Conservation (phyloP, 2,329 filamentous ascomycete species). For the Pestalotiopsis sp. region DNA sequence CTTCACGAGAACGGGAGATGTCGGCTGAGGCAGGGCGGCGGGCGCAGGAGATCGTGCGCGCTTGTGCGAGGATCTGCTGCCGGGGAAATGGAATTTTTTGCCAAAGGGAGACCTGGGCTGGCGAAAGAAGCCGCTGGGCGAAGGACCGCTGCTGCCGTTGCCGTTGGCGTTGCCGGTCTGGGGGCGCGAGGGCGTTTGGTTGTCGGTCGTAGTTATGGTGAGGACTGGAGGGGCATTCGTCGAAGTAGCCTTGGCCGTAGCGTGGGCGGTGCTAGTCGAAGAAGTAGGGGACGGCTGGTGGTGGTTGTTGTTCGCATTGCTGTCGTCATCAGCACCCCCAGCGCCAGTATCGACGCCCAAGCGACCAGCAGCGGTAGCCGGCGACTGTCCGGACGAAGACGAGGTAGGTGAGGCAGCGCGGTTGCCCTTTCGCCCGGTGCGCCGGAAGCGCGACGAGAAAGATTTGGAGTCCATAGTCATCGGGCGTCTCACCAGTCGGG, state of each 20-base stretch:
- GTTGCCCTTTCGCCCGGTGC: constrained; percentile 20
- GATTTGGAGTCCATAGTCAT: constrained; percentile 25
- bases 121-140: constrained; percentile 15
- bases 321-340: neutral
- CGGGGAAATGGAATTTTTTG: constrained; percentile 42
- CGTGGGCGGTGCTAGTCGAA: neutral
- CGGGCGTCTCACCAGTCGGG: constrained; percentile 10
- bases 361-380: constrained; percentile 12
- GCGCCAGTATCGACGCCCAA: constrained; percentile 2
- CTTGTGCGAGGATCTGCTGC: constrained; percentile 43
- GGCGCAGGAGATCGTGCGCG: constrained; percentile 45
- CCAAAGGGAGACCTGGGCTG: constrained; percentile 38
- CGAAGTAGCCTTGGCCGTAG: constrained; percentile 8
- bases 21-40: constrained; percentile 23
- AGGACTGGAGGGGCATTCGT: constrained; percentile 23
- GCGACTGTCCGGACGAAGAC: constrained; percentile 15
- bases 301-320: neutral
- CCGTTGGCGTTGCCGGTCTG: neutral
- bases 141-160: constrained; percentile 19
- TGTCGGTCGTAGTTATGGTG: constrained; percentile 28
- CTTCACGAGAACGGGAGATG: constrained; percentile 32
- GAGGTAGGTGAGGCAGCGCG: neutral
- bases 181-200: constrained; percentile 22
- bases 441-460: constrained; percentile 30
- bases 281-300: constrained; percentile 1